Conservation (phyloP, 306 rosid species). For the Prunus mume region DNA sequence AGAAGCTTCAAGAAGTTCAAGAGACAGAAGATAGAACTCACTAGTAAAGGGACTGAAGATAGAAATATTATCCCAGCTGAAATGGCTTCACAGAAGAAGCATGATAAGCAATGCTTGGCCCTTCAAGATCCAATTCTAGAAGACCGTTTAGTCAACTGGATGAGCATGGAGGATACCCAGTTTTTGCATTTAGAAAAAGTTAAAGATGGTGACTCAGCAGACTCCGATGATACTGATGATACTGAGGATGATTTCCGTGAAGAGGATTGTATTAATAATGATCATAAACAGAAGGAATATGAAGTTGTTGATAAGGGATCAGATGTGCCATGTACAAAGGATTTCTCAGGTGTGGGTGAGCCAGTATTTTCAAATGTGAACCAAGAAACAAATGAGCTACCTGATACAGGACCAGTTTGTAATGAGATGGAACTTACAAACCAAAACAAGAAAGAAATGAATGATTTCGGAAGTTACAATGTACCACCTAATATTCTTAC, state of each 20-base stretch:
- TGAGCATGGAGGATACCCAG: conserved; percentile 72
- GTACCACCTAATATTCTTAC: conserved; percentile 18
- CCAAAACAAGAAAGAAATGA: conserved; percentile 25
- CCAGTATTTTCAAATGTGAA: conserved; percentile 17
- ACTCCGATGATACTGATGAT: conserved; percentile 45
- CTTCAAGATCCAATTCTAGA: conserved; percentile 25
- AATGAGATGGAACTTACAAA: conserved; percentile 25
- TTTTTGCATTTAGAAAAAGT: conserved; percentile 36
- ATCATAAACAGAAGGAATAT: conserved; percentile 31
- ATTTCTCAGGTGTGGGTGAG: conserved; percentile 14
- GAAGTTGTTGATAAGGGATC: conserved; percentile 28
- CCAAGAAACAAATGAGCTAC: conserved; percentile 31
- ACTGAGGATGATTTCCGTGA: conserved; percentile 46
- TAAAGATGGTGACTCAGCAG: conserved; percentile 47
- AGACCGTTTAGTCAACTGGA: conserved; percentile 59
- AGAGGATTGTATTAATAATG: conserved; percentile 20
- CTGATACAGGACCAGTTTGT: conserved; percentile 14
- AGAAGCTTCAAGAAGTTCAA: conserved; percentile 50
- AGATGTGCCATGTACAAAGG: conserved; percentile 15
- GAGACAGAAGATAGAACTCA: conserved; percentile 43
- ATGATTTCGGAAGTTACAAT: conserved; percentile 19
- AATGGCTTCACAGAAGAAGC: conserved; percentile 32
- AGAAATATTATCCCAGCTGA: conserved; percentile 33
- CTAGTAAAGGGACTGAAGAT: conserved; percentile 26
- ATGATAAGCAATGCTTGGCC: conserved; percentile 24